Base-by-base conservation (phyloP, 108 stramenopile species). In the Skeletonema marinoi region DNA sequence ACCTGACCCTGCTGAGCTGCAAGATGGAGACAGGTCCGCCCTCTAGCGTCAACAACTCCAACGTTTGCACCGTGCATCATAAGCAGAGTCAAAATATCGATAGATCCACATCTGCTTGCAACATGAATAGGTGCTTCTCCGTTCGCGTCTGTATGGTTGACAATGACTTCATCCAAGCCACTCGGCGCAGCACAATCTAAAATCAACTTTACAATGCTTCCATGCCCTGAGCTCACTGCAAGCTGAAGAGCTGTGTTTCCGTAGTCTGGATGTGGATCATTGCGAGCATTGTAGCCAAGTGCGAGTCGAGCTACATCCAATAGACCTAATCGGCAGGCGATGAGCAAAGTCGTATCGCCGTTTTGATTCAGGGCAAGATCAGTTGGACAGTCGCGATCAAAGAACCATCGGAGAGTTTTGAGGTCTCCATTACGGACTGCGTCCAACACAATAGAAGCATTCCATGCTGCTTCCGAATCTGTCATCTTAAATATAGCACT, bases 191-290 rank as follows among this genome's bases (percentile, higher is more conserved):
- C 88, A 17, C 77, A 80, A 30, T 86, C 87, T 11, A 91, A 73
- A 11, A 91, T 50, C 16, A 88, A 33, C 69, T 79, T 48, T 48
- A 82, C 83, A 71, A 87, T 88, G 12, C 44, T 68, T 41, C 65
- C 50, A 13, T 87, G 85, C n/a, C 90, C 90, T 11, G 86, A 39
- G 5, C 87, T 80, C 0, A 87, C 90, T 13, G 90, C 90, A 1
- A 80, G 74, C 66, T 86, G 85, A 31, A 86, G 42, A 25, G 76
- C 81, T 32, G 81, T 82, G 41, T 82, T 72, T 0, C 90, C 90
- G 39, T 75, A 90, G 1, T 78, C 60, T 11, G 92, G 90, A 75
- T 92, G 89, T 4, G 90, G 90, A 73, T 92, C 92, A 72, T 93
- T 93, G 17, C 39, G 60, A 6, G 89, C 89, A 31, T 88, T 80